Percentiles rank a stretch among this genome's conserved stretches.
phyloP scores from a whole-genome alignment of 1,284 basidiomycete genomes.

The Ceratobasidium sp. region DNA sequence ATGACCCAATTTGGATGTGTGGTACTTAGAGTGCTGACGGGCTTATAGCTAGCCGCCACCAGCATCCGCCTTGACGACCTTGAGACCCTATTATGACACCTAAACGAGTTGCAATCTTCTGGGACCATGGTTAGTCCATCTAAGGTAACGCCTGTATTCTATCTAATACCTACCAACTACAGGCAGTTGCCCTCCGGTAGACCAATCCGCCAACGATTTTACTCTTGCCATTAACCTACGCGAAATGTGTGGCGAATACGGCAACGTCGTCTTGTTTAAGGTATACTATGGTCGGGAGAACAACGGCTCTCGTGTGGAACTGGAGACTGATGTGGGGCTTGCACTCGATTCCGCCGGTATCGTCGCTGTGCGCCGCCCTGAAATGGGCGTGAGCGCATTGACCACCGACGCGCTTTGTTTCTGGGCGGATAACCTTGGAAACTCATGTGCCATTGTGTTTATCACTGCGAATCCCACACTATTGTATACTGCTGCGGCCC shows the following conservation, averaged over 20 bases:
- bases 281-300: background rate
- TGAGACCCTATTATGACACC: no score
- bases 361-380: background rate
- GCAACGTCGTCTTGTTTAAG: background rate
- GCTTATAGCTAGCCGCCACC: no score
- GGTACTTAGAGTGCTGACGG: no score
- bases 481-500: background rate
- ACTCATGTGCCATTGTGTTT: background rate
- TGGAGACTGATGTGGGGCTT: background rate
- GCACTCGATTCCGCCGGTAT: background rate
- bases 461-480: background rate
- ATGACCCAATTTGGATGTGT: no score
- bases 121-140: no score
- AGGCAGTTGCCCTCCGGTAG: no score
- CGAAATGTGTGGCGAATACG: background rate
- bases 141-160: no score
- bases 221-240: background rate
- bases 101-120: no score
- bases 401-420: background rate
- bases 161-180: no score
- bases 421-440: background rate
- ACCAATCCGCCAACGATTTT: background rate
- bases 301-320: background rate
- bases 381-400: background rate
- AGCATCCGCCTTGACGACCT: no score